These are phyloP conservation scores for Agarophyton chilense DNA, from an alignment of 23 red algal genomes.

Conservation along the genomic window DNA sequence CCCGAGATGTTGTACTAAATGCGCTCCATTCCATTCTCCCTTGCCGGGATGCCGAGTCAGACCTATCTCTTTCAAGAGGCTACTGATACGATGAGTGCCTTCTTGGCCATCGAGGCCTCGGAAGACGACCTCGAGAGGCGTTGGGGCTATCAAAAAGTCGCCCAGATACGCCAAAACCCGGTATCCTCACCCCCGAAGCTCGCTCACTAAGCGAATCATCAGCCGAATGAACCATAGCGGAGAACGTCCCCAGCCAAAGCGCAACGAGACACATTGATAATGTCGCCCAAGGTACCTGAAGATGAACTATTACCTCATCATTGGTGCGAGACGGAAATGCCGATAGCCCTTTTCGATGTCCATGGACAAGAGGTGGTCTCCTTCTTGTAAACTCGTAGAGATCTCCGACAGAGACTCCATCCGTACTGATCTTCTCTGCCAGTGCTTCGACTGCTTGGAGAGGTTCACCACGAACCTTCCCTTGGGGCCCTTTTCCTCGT, in stretches of 20 bases:
- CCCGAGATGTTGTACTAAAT: background rate
- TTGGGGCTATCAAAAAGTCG: conserved; percentile 19
- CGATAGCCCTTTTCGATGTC: conserved; percentile 27
- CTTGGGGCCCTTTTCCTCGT: background rate
- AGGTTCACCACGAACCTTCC: conserved; percentile 46
- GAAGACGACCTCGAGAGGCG: background rate
- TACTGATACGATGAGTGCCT: background rate
- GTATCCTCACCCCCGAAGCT: background rate
- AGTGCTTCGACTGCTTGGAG: conserved; percentile 5
- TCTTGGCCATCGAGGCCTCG: background rate
- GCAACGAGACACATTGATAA: conserved; percentile 2
- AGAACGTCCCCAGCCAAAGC: background rate
- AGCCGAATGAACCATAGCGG: background rate
- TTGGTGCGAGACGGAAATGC: background rate
- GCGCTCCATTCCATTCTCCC: background rate
- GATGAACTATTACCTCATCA: conserved; percentile 17
- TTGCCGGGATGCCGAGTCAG: background rate
- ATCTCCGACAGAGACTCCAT: conserved; percentile 29
- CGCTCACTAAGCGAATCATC: background rate
- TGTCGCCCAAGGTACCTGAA: background rate
- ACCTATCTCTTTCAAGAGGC: background rate
- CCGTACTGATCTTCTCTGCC: conserved; percentile 25
- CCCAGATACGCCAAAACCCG: conserved; percentile 8
- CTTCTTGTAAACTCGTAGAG: background rate
- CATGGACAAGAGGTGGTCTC: conserved; percentile 6